These are phyloP conservation scores for Xylogone sp. DNA, from an alignment of 2,329 filamentous ascomycete genomes.

Conservation along the genomic window DNA sequence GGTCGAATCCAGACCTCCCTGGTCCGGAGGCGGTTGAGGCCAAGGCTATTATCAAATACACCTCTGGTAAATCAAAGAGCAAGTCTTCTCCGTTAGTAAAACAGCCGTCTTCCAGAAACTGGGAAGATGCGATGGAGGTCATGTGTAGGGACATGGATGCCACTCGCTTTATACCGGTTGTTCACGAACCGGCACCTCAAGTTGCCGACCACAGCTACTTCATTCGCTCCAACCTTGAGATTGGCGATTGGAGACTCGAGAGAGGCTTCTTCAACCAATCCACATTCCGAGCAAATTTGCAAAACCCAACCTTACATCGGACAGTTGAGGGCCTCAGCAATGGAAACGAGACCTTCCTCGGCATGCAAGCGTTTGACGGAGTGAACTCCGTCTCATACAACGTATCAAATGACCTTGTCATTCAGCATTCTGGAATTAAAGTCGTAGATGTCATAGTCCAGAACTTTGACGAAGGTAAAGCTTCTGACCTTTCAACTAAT, in stretches of 20 bases:
- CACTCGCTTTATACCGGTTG: constrained; percentile 41
- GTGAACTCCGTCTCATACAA: constrained; percentile 47
- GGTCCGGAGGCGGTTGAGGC: constrained; percentile 41
- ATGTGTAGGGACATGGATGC: constrained; percentile 30
- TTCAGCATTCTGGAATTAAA: constrained; percentile 54
- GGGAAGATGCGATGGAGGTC: constrained; percentile 34
- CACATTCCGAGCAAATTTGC: constrained; percentile 46
- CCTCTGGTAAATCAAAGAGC: constrained; percentile 5
- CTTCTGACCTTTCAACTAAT: not conserved
- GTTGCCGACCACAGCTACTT: constrained; percentile 49
- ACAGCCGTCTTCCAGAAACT: constrained; percentile 33
- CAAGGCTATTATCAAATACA: constrained; percentile 46
- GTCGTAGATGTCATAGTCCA: constrained; percentile 76
- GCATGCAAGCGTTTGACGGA: constrained; percentile 41
- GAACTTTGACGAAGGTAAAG: constrained; percentile 61
- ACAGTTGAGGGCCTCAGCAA: constrained; percentile 40
- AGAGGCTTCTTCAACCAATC: constrained; percentile 53
- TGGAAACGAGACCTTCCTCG: constrained; percentile 42
- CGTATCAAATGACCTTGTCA: constrained; percentile 48
- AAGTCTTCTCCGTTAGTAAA: constrained; percentile 3
- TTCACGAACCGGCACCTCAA: constrained; percentile 37
- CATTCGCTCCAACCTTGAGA: constrained; percentile 55
- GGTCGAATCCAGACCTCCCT: constrained; percentile 45
- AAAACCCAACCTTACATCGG: constrained; percentile 46
- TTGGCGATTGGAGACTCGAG: constrained; percentile 53